A percentile compares a stretch with the other conserved stretches of the same genome.
Conservation (phyloP, 768 basidiomycete species). For the Tylopilus subfusipes region DNA sequence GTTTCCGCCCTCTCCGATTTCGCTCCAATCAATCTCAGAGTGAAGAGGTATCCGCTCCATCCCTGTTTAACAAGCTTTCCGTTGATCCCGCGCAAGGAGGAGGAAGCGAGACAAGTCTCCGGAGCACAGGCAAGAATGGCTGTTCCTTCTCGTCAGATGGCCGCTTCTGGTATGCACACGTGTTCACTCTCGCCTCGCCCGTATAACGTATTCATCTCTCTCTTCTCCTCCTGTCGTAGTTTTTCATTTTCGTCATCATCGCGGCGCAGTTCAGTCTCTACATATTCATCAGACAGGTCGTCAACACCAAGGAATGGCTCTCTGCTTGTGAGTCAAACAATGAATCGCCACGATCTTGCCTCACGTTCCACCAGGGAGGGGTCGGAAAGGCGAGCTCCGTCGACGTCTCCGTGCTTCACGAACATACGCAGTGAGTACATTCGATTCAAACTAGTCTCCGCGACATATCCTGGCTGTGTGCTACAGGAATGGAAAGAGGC, state of each 20-base stretch:
- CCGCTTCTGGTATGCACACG: slow-evolving; percentile 64
- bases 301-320: slow-evolving; percentile 92
- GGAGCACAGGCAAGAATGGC: slow-evolving; percentile 62
- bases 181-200: background rate
- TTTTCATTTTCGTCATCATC: slow-evolving; percentile 82
- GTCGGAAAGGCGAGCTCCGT: slow-evolving; percentile 74
- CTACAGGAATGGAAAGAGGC: slow-evolving; percentile 82
- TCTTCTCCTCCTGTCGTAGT: slow-evolving; percentile 38
- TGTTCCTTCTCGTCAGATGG: slow-evolving; percentile 81
- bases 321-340: slow-evolving; percentile 65
- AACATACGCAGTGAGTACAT: slow-evolving; percentile 61
- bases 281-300: slow-evolving; percentile 83
- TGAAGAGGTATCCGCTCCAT: slow-evolving; percentile 54
- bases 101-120: slow-evolving; percentile 32
- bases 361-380: slow-evolving; percentile 60
- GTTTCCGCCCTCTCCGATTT: slow-evolving; percentile 84
- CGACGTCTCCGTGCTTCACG: slow-evolving; percentile 68
- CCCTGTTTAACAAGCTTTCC: background rate
- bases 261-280: slow-evolving; percentile 82
- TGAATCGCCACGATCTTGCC: background rate
- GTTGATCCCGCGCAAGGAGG: slow-evolving; percentile 29
- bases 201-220: slow-evolving; percentile 3
- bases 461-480: background rate
- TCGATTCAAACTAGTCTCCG: background rate
- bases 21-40: slow-evolving; percentile 83